Evolutionary conservation across 2,329 filamentous ascomycete genomes (phyloP).

Genomic region (Monilinia aucupariae): DNA sequence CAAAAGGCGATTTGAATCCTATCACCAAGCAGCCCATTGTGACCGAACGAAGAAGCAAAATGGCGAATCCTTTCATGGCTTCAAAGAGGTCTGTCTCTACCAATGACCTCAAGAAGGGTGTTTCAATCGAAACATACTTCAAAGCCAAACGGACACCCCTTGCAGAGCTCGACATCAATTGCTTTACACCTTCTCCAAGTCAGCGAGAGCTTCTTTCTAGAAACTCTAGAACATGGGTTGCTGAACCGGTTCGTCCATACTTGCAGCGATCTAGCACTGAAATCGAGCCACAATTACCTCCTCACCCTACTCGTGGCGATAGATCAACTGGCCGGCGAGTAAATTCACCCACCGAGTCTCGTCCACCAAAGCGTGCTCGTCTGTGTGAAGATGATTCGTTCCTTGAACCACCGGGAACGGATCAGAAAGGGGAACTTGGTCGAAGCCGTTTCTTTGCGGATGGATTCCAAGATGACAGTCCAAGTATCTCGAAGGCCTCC

Average conservation of each 20-base stretch:
- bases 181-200: constrained; percentile 59
- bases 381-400: constrained; percentile 44
- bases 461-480: constrained; percentile 36
- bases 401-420: constrained; percentile 26
- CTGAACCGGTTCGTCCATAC: constrained; percentile 40
- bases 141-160: constrained; percentile 57
- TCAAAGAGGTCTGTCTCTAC: constrained; percentile 31
- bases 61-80: constrained; percentile 21
- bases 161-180: constrained; percentile 62
- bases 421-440: constrained; percentile 34
- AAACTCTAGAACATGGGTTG: constrained; percentile 50
- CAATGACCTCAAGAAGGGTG: constrained; percentile 52
- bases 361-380: constrained; percentile 45
- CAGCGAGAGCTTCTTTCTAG: constrained; percentile 54
- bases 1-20: constrained; percentile 77
- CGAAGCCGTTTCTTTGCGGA: constrained; percentile 46
- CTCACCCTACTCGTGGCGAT: constrained; percentile 35
- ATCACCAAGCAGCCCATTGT: constrained; percentile 67
- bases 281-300: constrained; percentile 35
- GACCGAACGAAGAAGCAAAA: constrained; percentile 25
- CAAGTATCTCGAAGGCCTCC: constrained; percentile 35
- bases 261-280: constrained; percentile 26
- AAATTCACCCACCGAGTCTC: constrained; percentile 39
- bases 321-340: constrained; percentile 39
- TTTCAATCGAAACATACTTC: constrained; percentile 61